These are phyloP conservation scores for Harrya chromipes DNA, from an alignment of 768 basidiomycete genomes.

Conservation along the genomic window DNA sequence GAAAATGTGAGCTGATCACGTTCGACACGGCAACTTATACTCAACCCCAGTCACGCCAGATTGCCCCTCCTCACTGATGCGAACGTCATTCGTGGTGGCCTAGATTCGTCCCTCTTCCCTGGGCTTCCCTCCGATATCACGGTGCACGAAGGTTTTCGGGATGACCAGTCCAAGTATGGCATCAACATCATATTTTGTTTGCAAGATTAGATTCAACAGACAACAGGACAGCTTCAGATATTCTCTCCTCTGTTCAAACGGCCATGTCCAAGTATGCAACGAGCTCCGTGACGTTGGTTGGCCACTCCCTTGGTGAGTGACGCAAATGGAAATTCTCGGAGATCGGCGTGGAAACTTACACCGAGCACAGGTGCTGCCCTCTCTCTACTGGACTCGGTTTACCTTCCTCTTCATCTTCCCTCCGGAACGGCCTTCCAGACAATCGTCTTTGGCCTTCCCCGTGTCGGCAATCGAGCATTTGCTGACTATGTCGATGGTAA, in stretches of 20 bases:
- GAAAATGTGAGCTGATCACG: slow-evolving; percentile 38
- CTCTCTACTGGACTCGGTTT: slow-evolving; percentile 35
- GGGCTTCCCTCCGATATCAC: slow-evolving; percentile 37
- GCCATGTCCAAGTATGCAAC: slow-evolving; percentile 35
- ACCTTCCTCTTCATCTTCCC: slow-evolving; percentile 34
- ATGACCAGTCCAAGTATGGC: slow-evolving; percentile 43
- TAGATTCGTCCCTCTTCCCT: slow-evolving; percentile 46
- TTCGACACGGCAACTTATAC: slow-evolving; percentile 32
- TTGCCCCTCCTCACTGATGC: slow-evolving; percentile 39
- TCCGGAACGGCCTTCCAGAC: slow-evolving; percentile 25
- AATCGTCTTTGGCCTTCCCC: slow-evolving; percentile 34
- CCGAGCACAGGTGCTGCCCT: slow-evolving; percentile 31
- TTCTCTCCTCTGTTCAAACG: slow-evolving; percentile 41
- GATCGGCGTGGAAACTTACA: no score
- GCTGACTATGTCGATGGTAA: slow-evolving; percentile 52
- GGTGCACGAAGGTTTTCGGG: slow-evolving; percentile 46
- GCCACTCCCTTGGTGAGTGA: slow-evolving; percentile 39
- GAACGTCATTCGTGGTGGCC: slow-evolving; percentile 27
- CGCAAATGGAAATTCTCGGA: neutral
- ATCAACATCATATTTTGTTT: neutral
- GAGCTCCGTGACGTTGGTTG: slow-evolving; percentile 40
- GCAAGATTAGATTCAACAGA: neutral
- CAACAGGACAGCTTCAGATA: slow-evolving; percentile 36
- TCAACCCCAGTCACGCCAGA: slow-evolving; percentile 19
- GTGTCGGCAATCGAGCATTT: slow-evolving; percentile 55